phyloP scores from a whole-genome alignment of 2,329 filamentous ascomycete genomes.

The Trichoderma brevicompactum region DNA sequence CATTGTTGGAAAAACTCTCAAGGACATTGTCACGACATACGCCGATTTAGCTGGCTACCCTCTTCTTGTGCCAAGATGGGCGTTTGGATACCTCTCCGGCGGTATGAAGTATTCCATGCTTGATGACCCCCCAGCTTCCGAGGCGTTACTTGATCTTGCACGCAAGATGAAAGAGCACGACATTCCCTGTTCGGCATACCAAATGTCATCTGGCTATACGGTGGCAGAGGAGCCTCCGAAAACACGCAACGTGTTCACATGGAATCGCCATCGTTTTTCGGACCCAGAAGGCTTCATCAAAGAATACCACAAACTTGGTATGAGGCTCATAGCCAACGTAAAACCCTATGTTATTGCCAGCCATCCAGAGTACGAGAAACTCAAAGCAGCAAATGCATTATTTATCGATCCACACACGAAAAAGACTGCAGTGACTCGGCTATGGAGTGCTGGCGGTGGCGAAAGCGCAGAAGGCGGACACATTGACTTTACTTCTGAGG shows the following conservation, averaged over 20 bases:
- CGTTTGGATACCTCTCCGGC: constrained; percentile 73
- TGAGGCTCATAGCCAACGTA: constrained; percentile 71
- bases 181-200: constrained; percentile 72
- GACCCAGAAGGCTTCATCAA: constrained; percentile 67
- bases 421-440: constrained; percentile 59
- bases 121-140: constrained; percentile 56
- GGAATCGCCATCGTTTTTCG: constrained; percentile 72
- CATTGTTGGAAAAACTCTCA: constrained; percentile 67
- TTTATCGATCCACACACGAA: constrained; percentile 64
- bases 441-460: constrained; percentile 75
- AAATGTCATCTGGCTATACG: constrained; percentile 75
- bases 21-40: constrained; percentile 68
- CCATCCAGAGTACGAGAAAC: constrained; percentile 67
- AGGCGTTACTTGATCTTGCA: constrained; percentile 65
- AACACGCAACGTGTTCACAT: constrained; percentile 67
- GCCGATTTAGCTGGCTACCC: constrained; percentile 71
- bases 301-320: constrained; percentile 65
- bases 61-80: constrained; percentile 70
- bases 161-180: constrained; percentile 64
- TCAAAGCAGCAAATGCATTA: constrained; percentile 62
- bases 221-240: constrained; percentile 69
- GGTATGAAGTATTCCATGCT: constrained; percentile 60
- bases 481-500: constrained; percentile 72
- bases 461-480: constrained; percentile 72
- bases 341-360: constrained; percentile 72